These are phyloP conservation scores for Aspergillus clavatus DNA, from an alignment of 2,329 filamentous ascomycete species.

Conservation along the genomic window DNA sequence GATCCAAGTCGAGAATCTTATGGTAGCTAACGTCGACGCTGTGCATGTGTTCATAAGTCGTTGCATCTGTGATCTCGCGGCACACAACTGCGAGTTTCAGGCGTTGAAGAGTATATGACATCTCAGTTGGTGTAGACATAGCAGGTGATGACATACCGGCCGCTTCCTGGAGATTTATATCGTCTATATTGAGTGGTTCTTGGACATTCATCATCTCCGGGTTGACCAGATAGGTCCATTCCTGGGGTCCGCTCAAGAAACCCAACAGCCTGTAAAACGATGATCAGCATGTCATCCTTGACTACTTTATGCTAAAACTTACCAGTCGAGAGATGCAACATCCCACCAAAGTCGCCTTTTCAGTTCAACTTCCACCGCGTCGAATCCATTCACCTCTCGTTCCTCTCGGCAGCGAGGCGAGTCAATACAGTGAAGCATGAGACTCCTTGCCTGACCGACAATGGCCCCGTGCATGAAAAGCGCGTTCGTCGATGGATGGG, in stretches of 20 bases:
- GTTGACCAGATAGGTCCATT: conserved; percentile 42
- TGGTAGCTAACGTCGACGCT: conserved; percentile 30
- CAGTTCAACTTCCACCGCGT: conserved; percentile 31
- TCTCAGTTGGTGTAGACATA: conserved; percentile 37
- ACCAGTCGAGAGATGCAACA: conserved; percentile 42
- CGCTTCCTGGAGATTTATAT: conserved; percentile 30
- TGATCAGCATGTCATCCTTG: not conserved
- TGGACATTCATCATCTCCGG: conserved; percentile 40
- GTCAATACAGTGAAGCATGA: conserved; percentile 37
- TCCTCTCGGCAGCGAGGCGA: conserved; percentile 15
- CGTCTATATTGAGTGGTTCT: conserved; percentile 40
- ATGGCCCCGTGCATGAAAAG: conserved; percentile 23
- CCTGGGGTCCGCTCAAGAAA: conserved; percentile 41
- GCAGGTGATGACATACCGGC: conserved; percentile 23
- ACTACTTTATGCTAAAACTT: conserved; percentile 2
- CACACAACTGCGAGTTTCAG: conserved; percentile 40
- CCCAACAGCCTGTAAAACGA: conserved; percentile 31
- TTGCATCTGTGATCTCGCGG: conserved; percentile 38
- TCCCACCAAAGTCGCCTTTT: conserved; percentile 44
- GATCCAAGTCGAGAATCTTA: conserved; percentile 37
- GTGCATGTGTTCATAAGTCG: conserved; percentile 22
- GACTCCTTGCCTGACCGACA: conserved; percentile 29
- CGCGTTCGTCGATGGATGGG: conserved; percentile 18
- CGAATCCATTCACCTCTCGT: conserved; percentile 11
- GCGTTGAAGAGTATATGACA: conserved; percentile 44